phyloP scores from a whole-genome alignment of 2,329 filamentous ascomycete species.

The Aureobasidium zeae region DNA sequence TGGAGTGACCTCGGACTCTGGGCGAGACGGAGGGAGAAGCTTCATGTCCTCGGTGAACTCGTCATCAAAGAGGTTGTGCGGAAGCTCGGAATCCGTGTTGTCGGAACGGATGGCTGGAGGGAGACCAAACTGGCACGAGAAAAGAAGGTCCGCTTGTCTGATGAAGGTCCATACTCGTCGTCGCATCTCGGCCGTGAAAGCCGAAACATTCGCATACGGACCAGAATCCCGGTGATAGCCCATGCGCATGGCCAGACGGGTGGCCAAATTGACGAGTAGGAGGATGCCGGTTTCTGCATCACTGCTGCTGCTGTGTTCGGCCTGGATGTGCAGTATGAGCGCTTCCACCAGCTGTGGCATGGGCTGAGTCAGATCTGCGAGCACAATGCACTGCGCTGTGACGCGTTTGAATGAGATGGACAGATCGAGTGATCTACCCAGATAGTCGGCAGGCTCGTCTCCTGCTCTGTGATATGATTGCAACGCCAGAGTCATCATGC shows the following conservation, averaged over 20 bases:
- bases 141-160: conserved; percentile 63
- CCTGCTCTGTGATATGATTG: conserved; percentile 71
- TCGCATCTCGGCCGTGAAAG: conserved; percentile 66
- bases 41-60: conserved; percentile 64
- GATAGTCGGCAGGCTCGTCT: conserved; percentile 71
- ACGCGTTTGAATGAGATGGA: conserved; percentile 53
- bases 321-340: conserved; percentile 64
- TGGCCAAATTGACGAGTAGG: conserved; percentile 51
- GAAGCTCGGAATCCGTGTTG: conserved; percentile 66
- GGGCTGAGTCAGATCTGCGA: conserved; percentile 68
- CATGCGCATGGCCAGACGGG: conserved; percentile 59
- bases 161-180: conserved; percentile 58
- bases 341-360: conserved; percentile 70
- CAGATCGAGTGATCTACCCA: conserved; percentile 48
- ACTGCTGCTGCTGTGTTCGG: conserved; percentile 63
- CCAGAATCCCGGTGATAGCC: conserved; percentile 70
- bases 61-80: conserved; percentile 72
- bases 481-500: conserved; percentile 67
- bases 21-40: conserved; percentile 56
- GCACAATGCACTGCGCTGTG: conserved; percentile 68
- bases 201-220: conserved; percentile 61
- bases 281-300: conserved; percentile 63
- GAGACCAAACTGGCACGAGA: conserved; percentile 61
- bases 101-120: conserved; percentile 60
- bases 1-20: conserved; percentile 61